These are phyloP conservation scores for Metahyphopichia silvanorum DNA, from an alignment of 805 yeast genomes.

Conservation along the genomic window DNA sequence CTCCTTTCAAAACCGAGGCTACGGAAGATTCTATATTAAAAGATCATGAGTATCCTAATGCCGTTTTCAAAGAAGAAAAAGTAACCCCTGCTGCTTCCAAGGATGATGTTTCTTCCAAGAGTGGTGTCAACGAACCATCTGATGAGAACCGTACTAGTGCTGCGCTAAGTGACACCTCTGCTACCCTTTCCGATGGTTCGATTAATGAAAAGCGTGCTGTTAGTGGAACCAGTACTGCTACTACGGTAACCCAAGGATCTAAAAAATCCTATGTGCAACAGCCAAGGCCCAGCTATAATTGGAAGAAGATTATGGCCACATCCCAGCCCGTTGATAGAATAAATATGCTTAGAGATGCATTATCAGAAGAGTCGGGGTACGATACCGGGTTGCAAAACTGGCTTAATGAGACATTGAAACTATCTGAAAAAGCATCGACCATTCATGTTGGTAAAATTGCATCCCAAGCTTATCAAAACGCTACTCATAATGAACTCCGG, in stretches of 20 bases:
- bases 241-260: constrained; percentile 11
- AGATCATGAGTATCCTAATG: constrained; percentile 15
- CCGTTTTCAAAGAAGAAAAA: constrained; percentile 24
- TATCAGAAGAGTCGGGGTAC: constrained; percentile 37
- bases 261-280: constrained; percentile 1
- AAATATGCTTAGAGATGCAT: constrained; percentile 39
- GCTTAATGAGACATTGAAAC: constrained; percentile 46
- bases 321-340: constrained; percentile 43
- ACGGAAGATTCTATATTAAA: constrained; percentile 22
- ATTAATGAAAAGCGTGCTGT: not conserved
- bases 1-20: constrained; percentile 2
- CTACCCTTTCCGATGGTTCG: not conserved
- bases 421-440: constrained; percentile 26
- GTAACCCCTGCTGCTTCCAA: constrained; percentile 19
- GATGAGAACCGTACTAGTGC: not conserved
- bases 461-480: constrained; percentile 62
- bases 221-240: constrained; percentile 1
- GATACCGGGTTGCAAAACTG: constrained; percentile 61
- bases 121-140: not conserved
- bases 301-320: constrained; percentile 38
- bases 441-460: constrained; percentile 54
- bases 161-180: constrained; percentile 1
- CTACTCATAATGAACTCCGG: constrained; percentile 52
- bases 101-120: constrained; percentile 3
- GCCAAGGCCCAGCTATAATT: constrained; percentile 33